These are phyloP conservation scores for Mortierella hygrophila DNA, from an alignment of 192 early-diverging fungal species.

Conservation along the genomic window DNA sequence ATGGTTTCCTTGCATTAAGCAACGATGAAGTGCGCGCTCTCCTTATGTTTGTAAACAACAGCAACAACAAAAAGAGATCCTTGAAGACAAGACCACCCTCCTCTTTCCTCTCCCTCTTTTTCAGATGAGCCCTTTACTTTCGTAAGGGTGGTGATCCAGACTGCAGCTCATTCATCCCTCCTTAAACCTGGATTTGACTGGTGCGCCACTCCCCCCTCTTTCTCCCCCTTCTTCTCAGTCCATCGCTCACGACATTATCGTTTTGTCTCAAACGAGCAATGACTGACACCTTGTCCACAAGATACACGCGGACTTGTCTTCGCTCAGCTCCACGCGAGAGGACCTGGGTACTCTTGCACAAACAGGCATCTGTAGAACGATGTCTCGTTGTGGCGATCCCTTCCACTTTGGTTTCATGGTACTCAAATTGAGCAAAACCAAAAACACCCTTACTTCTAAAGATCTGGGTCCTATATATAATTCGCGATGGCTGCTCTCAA, in stretches of 20 bases:
- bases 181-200: neutral
- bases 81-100: neutral
- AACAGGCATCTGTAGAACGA: neutral
- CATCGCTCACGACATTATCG: neutral
- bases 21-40: neutral
- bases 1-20: constrained; percentile 2
- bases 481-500: constrained; percentile 39
- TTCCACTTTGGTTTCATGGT: neutral
- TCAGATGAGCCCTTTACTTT: neutral
- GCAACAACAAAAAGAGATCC: neutral
- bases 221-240: neutral
- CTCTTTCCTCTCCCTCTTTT: neutral
- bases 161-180: neutral
- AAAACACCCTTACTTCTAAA: neutral
- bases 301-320: neutral
- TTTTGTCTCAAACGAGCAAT: neutral
- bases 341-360: neutral
- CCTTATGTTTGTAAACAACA: constrained; percentile 1
- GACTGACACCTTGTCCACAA: neutral
- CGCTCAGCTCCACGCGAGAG: neutral
- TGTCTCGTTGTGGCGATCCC: neutral
- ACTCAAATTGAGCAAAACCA: neutral
- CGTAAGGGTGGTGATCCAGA: neutral
- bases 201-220: neutral
- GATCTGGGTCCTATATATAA: constrained; percentile 32